Evolutionary conservation across 495 filamentous ascomycete species (phyloP).

Genomic region (Neurospora sp.): DNA sequence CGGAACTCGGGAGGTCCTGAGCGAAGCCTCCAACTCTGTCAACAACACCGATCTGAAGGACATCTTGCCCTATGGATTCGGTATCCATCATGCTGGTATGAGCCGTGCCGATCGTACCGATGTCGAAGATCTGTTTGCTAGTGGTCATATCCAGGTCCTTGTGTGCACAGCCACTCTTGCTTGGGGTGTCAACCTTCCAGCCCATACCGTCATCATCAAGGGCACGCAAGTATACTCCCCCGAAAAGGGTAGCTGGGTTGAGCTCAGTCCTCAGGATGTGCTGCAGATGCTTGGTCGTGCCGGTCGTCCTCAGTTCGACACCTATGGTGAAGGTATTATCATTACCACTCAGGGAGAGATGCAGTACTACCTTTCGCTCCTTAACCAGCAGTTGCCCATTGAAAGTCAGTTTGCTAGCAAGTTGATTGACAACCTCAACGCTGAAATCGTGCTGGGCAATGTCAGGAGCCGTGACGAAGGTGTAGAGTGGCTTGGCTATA

Average conservation of each 20-base stretch:
- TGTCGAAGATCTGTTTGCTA: constrained; percentile 88
- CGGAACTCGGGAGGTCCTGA: constrained; percentile 78
- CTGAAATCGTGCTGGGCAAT: constrained; percentile 91
- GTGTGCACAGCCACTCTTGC: constrained; percentile 94
- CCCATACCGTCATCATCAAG: constrained; percentile 95
- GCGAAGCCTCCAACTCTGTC: constrained; percentile 73
- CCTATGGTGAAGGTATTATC: constrained; percentile 96
- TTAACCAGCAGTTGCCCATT: constrained; percentile 96
- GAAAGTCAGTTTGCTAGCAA: constrained; percentile 93
- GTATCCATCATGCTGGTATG: constrained; percentile 97
- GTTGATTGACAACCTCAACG: constrained; percentile 93
- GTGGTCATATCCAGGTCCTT: constrained; percentile 85
- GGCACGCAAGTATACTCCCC: constrained; percentile 96
- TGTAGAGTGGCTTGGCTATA: constrained; percentile 98
- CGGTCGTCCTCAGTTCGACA: constrained; percentile 93
- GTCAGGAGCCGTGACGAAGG: constrained; percentile 89
- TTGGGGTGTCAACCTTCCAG: constrained; percentile 92
- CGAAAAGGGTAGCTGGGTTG: constrained; percentile 98
- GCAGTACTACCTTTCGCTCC: constrained; percentile 89
- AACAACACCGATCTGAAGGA: constrained; percentile 87
- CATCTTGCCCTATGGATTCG: constrained; percentile 89
- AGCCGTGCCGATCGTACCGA: constrained; percentile 85
- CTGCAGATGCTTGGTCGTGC: constrained; percentile 98
- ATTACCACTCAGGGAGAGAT: constrained; percentile 93
- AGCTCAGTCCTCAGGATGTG: constrained; percentile 94